Evolutionary conservation across 139 green algal species (phyloP).

Genomic region (Trebouxia sp.): DNA sequence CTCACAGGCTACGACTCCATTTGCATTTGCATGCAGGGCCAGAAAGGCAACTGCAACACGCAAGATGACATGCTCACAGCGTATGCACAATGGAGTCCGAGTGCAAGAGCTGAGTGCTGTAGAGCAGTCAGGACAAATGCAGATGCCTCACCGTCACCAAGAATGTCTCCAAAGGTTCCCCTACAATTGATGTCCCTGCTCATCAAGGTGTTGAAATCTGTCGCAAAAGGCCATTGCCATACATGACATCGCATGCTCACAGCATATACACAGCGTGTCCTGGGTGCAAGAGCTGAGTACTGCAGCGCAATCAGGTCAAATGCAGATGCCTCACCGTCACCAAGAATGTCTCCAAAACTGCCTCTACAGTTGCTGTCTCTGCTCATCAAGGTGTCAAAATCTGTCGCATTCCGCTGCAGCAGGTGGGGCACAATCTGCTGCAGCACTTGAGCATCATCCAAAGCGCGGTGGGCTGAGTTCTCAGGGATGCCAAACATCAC

Average conservation of each 20-base stretch:
- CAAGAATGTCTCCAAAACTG: neutral
- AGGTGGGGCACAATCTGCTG: neutral
- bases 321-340: neutral
- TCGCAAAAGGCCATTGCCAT: too few species aligned
- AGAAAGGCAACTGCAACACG: too few species aligned
- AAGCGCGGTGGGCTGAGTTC: conserved; percentile 26
- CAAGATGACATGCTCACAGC: too few species aligned
- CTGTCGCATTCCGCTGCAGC: neutral
- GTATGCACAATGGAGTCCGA: too few species aligned
- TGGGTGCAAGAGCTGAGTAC: too few species aligned
- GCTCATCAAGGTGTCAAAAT: neutral
- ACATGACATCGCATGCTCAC: too few species aligned
- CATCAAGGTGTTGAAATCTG: neutral
- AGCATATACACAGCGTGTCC: too few species aligned
- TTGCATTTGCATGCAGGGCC: too few species aligned
- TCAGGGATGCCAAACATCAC: neutral
- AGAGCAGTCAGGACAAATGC: neutral
- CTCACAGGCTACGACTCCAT: too few species aligned
- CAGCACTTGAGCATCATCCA: conserved; percentile 31
- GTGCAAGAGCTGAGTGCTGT: too few species aligned
- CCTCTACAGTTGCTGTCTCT: neutral
- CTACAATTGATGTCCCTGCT: neutral
- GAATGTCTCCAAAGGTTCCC: neutral
- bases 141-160: neutral
- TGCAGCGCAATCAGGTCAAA: neutral